Evolutionary conservation across 2,329 filamentous ascomycete genomes (phyloP), one percentile per base, ranked within the genome.

Genomic region (Sarocladiaceae sp.): DNA sequence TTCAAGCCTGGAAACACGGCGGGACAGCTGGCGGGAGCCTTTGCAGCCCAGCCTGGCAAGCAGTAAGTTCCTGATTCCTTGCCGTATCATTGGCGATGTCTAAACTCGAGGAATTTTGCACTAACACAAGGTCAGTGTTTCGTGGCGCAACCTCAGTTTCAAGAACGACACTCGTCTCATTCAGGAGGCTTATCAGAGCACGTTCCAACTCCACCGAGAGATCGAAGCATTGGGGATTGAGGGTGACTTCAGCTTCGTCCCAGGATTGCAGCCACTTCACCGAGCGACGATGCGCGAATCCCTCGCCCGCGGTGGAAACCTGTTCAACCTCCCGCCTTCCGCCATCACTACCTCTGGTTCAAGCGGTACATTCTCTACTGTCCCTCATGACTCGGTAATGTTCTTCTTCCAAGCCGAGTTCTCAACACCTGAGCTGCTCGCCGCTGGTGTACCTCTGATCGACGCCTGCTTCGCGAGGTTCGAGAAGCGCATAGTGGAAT

Each of bases 61-160:
- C 19, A 47, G 47, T 49, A 34, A 43, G 42, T 43, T 13, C 13
- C 13, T 13, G 13, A 29, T 29, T 29, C 13, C 9, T 13, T 9
- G 26, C 26, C 13, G 13, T 29, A 13, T 7, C n/a, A n/a, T n/a
- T n/a, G n/a, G n/a, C n/a, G n/a, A n/a, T n/a, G n/a, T n/a, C n/a
- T n/a, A n/a, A n/a, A n/a, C n/a, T n/a, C n/a, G n/a, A n/a, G n/a
- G n/a, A 13, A 29, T 29, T 7, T 13, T 7, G 7, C 26, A 13
- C 26, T 29, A 29, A 29, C 26, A 29, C 26, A 7, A 29, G 26
- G 13, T 29, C n/a, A 29, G 26, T 29, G 26, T 29, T 7, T 9
- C 26, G 13, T 29, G 26, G 26, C 26, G 26, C 26, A 29, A 29
- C 26, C 7, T 29, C 26, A 9, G 26, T 13, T 29, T 29, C 13